These are phyloP conservation scores for Chaetomium strumarium DNA, from an alignment of 2,329 filamentous ascomycete species.

Conservation along the genomic window DNA sequence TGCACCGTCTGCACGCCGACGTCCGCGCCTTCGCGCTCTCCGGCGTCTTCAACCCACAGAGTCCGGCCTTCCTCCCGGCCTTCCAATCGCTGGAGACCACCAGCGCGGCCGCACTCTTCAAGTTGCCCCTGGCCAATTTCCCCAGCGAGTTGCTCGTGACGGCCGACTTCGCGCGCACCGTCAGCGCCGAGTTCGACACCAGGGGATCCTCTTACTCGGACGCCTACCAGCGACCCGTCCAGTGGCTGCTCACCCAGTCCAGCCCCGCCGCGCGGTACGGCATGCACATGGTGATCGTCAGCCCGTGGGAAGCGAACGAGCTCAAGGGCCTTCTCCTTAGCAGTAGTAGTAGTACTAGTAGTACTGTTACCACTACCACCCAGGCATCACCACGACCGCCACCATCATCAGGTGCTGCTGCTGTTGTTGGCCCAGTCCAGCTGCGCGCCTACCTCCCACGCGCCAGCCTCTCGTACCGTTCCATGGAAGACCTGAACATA, in stretches of 20 bases:
- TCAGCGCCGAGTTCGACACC: conserved; percentile 27
- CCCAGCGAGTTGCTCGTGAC: conserved; percentile 41
- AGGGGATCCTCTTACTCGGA: conserved; percentile 33
- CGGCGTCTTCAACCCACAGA: conserved; percentile 29
- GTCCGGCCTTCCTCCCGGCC: conserved; percentile 37
- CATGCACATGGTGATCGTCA: conserved; percentile 49
- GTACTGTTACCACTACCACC: conserved; percentile 44
- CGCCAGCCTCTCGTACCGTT: conserved; percentile 13
- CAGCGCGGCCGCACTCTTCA: conserved; percentile 33
- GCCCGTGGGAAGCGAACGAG: conserved; percentile 53
- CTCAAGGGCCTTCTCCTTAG: conserved; percentile 42
- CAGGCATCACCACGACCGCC: not conserved
- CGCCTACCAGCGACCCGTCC: conserved; percentile 45
- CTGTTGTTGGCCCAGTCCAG: conserved; percentile 33
- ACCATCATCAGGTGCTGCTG: not conserved
- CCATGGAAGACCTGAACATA: conserved; percentile 15
- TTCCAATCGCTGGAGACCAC: conserved; percentile 40
- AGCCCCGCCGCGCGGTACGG: not conserved
- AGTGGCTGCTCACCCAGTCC: conserved; percentile 44
- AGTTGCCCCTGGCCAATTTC: conserved; percentile 30
- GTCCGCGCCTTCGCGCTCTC: conserved; percentile 36
- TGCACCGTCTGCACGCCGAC: conserved; percentile 39
- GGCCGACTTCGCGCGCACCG: conserved; percentile 43
- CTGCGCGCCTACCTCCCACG: conserved; percentile 21
- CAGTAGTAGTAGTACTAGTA: no score